A percentile compares a stretch with the other conserved stretches of the same genome.
phyloP scores from a whole-genome alignment of 805 yeast genomes.

The Zygosaccharomyces kombuchaensis region DNA sequence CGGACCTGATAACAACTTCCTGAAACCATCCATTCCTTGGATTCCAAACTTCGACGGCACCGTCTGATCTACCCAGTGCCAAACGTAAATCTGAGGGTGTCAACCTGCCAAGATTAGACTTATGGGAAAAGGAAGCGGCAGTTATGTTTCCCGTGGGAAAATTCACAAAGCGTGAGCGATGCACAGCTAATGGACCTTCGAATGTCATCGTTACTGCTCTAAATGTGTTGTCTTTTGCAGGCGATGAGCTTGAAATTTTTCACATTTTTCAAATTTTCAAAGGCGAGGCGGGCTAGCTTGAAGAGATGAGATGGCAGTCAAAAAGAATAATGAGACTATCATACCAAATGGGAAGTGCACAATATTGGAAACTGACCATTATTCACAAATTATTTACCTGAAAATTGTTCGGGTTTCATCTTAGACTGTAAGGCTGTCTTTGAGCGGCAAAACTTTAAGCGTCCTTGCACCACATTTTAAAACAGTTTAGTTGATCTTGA shows the following conservation, averaged over 20 bases:
- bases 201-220: slow-evolving; percentile 11
- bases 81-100: slow-evolving; percentile 59
- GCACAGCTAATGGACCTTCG: slow-evolving; percentile 39
- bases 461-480: slow-evolving; percentile 1
- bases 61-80: slow-evolving; percentile 91
- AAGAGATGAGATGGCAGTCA: neutral
- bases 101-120: slow-evolving; percentile 40
- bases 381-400: too few relatives aligned
- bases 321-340: neutral
- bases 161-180: slow-evolving; percentile 89
- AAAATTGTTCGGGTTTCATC: too few relatives aligned
- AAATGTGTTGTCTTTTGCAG: slow-evolving; percentile 3
- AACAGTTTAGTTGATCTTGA: neutral
- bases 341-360: too few relatives aligned
- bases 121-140: slow-evolving; percentile 70
- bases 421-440: too few relatives aligned
- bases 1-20: slow-evolving; percentile 70
- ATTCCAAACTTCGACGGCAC: slow-evolving; percentile 94
- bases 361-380: neutral
- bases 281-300: neutral
- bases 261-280: slow-evolving; percentile 13
- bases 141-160: slow-evolving; percentile 82
- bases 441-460: too few relatives aligned
- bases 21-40: slow-evolving; percentile 79
- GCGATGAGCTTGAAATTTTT: slow-evolving; percentile 23